These are phyloP conservation scores for Lumnitzera littorea DNA, from an alignment of 345 rosid genomes.

Conservation along the genomic window DNA sequence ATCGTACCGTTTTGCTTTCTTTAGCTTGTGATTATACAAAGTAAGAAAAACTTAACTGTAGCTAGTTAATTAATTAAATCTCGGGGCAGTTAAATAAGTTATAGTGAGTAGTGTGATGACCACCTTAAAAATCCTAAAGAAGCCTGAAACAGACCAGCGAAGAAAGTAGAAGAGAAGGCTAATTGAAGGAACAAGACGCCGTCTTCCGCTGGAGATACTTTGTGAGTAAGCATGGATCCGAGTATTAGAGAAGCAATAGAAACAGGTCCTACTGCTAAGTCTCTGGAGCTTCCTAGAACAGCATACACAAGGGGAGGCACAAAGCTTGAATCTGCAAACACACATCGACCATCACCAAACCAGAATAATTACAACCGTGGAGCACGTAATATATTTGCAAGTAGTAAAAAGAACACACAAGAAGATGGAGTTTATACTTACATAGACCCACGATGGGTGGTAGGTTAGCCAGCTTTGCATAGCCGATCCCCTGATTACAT, in stretches of 20 bases:
- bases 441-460: constrained; percentile 92
- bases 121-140: constrained; percentile 85
- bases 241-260: constrained; percentile 88
- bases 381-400: background rate
- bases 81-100: background rate
- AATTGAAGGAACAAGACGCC: constrained; percentile 71
- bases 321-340: constrained; percentile 74
- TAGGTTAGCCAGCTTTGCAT: constrained; percentile 87
- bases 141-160: constrained; percentile 93
- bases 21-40: no score
- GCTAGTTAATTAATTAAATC: background rate
- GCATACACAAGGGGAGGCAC: constrained; percentile 93
- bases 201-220: constrained; percentile 64
- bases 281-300: constrained; percentile 93
- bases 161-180: constrained; percentile 85
- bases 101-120: background rate
- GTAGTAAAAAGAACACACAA: background rate
- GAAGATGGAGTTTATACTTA: constrained; percentile 28
- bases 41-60: no score
- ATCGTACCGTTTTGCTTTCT: no score
- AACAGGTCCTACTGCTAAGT: constrained; percentile 91
- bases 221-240: constrained; percentile 89
- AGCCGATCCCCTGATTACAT: constrained; percentile 77
- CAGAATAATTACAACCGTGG: background rate
- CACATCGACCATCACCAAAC: background rate